Evolutionary conservation across 73 alveolate genomes (phyloP), one percentile per base, ranked within the genome.

Genomic region (Tetrahymena elliotti): DNA sequence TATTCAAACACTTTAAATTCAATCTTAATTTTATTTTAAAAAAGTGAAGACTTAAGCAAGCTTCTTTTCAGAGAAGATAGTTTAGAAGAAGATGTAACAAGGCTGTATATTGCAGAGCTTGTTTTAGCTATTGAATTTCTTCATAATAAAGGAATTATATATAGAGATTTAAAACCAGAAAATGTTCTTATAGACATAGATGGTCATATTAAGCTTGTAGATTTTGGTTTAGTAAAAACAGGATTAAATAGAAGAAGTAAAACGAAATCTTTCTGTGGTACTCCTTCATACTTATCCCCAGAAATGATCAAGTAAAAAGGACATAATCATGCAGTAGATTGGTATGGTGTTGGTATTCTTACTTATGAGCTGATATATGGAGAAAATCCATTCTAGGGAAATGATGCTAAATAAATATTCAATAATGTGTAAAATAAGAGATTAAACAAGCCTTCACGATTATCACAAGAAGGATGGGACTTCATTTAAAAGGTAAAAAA

Each of bases 161-260:
- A 98, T 96, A 96, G 99, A 96, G 99, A 97, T 93, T 84, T 98
- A 31, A 98, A 98, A 93, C 99, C 99, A 1, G 99, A 98, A 96
- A 98, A 98, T 96, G 97, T 98, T 6, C 97, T 98, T 7, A 83
- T 98, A 93, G 99, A 96, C 54, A 96, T 95, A 24, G 88, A 97
- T 11, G 96, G 98, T 95, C 98, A 98, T 94, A 93, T 98, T 38
- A 98, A 97, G 96, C 84, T 98, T 1, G 97, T 94, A 52, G 95
- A 93, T 27, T 93, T 93, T 47, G 95, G 95, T 3, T 84, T 93
- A 1, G 53, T 84, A 20, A 93, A 93, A 93, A 93, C 54, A 84
- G 93, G 93, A 37, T 18, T 93, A 35, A 24, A 24, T 41, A 93
- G 93, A 35, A 47, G 83, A 39, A 52, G n/a, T 12, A 41, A 38